Evolutionary conservation across 306 rosid species (phyloP), one percentile per base, ranked within the genome.

Genomic region (Acacia crassicarpa): DNA sequence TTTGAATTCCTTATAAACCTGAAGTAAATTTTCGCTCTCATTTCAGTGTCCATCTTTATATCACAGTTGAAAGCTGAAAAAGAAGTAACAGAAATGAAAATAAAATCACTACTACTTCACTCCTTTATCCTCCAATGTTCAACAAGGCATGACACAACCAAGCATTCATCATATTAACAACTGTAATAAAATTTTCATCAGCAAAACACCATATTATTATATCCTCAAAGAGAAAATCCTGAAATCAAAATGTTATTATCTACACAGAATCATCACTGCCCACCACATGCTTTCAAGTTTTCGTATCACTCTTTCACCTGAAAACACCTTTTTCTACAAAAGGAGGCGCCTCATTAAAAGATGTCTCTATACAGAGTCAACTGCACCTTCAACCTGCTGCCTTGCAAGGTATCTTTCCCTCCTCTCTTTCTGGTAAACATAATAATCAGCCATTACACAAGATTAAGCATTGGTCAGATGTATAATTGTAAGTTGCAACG

Each of bases 391-490:
- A 51, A 84, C 97, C 86, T 90, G 98, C 87, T 93, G 99, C 80
- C 84, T 88, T 9, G 99, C 99, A 17, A 95, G 98, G 69, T 95
- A 95, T 87, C 96, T 87, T 90, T 93, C 99, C 91, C 99, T 86
- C 82, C 99, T 88, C 89, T 95, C 99, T 86, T 95, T 95, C 99
- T 93, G 85, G 8, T 1, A 88, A 83, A 69, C 80, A 48, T 3
- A 25, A 66, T 30, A 25, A 66, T 30, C 38, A 30, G 20, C 7
- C 72, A 66, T 69, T 4, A 49, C 8, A 86, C 71, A 62, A 38
- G 68, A 48, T 69, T 58, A 71, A 72, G 35, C 59, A 38, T 70
- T 72, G 11, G 16, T 19, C 61, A 56, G 30, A 76, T 62, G 56
- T 35, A 44, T 22, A 23, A 68, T 68, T 38, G 12, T 27, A 25